These are phyloP conservation scores for Coprinellus aureogranulatus DNA, from an alignment of 768 basidiomycete species.

Conservation along the genomic window DNA sequence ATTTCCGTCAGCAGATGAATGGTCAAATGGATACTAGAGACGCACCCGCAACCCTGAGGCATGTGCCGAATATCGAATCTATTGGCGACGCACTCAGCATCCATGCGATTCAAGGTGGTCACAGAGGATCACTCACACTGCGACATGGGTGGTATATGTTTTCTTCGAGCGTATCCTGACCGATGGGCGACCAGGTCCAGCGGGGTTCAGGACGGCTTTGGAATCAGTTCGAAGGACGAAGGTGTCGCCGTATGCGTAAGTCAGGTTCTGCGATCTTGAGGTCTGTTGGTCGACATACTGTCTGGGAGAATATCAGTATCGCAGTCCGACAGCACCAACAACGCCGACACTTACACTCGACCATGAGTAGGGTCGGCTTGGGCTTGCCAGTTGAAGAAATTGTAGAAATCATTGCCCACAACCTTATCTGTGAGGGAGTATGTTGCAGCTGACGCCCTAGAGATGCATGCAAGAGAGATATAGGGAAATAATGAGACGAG, in stretches of 20 bases:
- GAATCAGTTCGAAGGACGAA: conserved; percentile 50
- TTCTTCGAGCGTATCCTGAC: conserved; percentile 54
- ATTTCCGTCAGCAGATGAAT: neutral
- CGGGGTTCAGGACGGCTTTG: conserved; percentile 42
- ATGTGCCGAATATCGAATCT: conserved; percentile 55
- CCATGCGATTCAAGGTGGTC: neutral
- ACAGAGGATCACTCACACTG: conserved; percentile 36
- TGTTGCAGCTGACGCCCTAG: conserved; percentile 34
- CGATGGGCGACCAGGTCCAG: conserved; percentile 56
- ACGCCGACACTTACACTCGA: conserved; percentile 45
- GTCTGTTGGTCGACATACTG: conserved; percentile 47
- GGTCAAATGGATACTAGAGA: conserved; percentile 9
- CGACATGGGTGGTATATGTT: conserved; percentile 45
- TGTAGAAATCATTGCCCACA: conserved; percentile 46
- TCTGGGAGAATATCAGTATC: conserved; percentile 18
- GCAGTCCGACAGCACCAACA: neutral
- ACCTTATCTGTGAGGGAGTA: conserved; percentile 48
- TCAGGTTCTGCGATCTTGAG: conserved; percentile 53
- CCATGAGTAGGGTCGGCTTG: conserved; percentile 65
- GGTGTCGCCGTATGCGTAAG: conserved; percentile 43
- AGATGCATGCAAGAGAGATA: neutral
- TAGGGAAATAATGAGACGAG: neutral
- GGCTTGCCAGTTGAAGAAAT: conserved; percentile 46
- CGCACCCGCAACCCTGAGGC: conserved; percentile 58
- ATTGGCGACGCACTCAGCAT: conserved; percentile 3